phyloP scores from a whole-genome alignment of 495 filamentous ascomycete species.

The Penicillium cosmopolitanum region DNA sequence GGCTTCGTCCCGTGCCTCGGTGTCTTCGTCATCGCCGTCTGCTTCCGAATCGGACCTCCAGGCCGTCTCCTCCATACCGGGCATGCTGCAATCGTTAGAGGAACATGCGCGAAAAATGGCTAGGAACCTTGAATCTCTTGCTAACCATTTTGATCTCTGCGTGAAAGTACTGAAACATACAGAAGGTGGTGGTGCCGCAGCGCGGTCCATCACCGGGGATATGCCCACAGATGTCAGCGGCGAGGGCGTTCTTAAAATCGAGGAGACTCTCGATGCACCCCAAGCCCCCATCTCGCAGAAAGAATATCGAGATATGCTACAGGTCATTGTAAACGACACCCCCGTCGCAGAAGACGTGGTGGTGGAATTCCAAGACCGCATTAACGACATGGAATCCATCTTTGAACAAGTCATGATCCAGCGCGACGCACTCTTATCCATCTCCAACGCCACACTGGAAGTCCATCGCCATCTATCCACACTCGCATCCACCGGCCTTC shows the following conservation, averaged over 20 bases:
- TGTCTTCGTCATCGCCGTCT: conserved; percentile 44
- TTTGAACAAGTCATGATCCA: conserved; percentile 59
- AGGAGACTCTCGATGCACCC: conserved; percentile 54
- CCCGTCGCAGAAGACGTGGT: conserved; percentile 89
- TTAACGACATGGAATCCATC: conserved; percentile 72
- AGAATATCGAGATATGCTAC: conserved; percentile 81
- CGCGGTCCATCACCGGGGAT: conserved; percentile 60
- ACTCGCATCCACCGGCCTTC: conserved; percentile 63
- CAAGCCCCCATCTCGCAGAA: conserved; percentile 73
- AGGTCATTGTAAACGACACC: conserved; percentile 81
- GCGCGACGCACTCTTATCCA: conserved; percentile 51
- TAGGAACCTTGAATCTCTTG: conserved; percentile 75
- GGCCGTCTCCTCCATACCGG: conserved; percentile 58
- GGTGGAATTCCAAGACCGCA: conserved; percentile 74
- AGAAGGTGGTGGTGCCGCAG: conserved; percentile 81
- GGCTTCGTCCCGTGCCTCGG: conserved; percentile 44
- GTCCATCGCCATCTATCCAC: conserved; percentile 70
- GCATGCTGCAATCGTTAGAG: conserved; percentile 73
- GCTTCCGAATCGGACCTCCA: conserved; percentile 42
- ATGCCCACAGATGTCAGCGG: conserved; percentile 59
- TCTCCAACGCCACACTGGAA: conserved; percentile 54
- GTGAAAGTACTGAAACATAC: conserved; percentile 90
- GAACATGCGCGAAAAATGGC: conserved; percentile 84
- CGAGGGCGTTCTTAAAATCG: conserved; percentile 56
- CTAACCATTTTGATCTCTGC: conserved; percentile 93